Conservation (phyloP, 2,329 filamentous ascomycete species). For the Cercospora sp. region DNA sequence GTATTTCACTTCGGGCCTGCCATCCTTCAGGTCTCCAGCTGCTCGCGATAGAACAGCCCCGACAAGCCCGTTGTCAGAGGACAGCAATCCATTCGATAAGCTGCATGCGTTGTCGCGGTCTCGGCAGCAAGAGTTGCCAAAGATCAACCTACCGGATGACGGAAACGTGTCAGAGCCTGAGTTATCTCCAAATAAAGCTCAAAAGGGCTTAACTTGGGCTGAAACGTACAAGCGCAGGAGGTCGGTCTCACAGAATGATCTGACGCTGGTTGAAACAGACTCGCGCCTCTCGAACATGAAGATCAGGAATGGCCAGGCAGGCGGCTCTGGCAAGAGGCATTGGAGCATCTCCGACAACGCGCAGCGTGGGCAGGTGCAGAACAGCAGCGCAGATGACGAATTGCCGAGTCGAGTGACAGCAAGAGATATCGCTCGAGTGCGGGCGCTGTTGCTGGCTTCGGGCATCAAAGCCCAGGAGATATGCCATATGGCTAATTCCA, state of each 20-base stretch:
- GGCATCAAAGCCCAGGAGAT: constrained; percentile 91
- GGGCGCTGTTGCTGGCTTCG: constrained; percentile 73
- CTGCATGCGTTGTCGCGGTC: constrained; percentile 44
- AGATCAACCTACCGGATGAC: constrained; percentile 50
- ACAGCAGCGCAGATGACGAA: constrained; percentile 33
- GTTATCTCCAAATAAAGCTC: constrained; percentile 14
- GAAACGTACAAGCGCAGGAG: constrained; percentile 34
- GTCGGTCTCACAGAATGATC: constrained; percentile 38
- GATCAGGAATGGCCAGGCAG: constrained; percentile 5
- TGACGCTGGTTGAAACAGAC: constrained; percentile 21
- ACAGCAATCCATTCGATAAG: constrained; percentile 46
- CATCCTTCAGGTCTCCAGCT: constrained; percentile 53
- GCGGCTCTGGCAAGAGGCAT: constrained; percentile 43
- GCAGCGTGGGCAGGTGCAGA: constrained; percentile 33
- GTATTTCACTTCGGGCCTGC: constrained; percentile 49
- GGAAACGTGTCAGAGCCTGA: constrained; percentile 37
- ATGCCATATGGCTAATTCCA: constrained; percentile 60
- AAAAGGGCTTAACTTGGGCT: not conserved
- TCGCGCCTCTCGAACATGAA: constrained; percentile 12
- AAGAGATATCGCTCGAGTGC: constrained; percentile 77
- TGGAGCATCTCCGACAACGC: constrained; percentile 60
- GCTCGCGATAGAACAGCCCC: constrained; percentile 29
- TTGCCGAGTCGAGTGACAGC: constrained; percentile 54
- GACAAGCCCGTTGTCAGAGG: constrained; percentile 20
- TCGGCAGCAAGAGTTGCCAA: constrained; percentile 50